These are phyloP conservation scores for Cardamine resedifolia DNA, from an alignment of 345 rosid species.

Conservation along the genomic window DNA sequence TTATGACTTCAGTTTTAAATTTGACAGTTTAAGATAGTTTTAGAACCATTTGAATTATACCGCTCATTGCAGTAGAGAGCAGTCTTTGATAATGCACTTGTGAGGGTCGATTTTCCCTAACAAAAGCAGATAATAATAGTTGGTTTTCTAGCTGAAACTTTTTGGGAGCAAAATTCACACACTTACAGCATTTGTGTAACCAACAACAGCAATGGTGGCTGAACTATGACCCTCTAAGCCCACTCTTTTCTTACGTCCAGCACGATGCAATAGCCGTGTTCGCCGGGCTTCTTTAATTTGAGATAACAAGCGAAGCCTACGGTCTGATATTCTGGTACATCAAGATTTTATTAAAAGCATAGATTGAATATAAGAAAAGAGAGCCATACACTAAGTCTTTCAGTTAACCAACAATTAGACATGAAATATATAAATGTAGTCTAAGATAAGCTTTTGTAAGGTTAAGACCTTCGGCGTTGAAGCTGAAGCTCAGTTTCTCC, in stretches of 20 bases:
- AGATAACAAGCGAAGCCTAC: slow-evolving; percentile 57
- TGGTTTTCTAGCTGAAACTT: slow-evolving; percentile 3
- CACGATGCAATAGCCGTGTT: slow-evolving; percentile 83
- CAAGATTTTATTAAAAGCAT: slow-evolving; percentile 6
- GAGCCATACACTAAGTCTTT: background rate
- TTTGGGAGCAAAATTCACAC: slow-evolving; percentile 13
- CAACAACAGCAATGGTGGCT: slow-evolving; percentile 89
- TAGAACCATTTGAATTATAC: slow-evolving; percentile 42
- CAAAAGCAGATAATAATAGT: slow-evolving; percentile 4
- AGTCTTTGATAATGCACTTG: slow-evolving; percentile 64
- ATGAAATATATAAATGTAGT: background rate
- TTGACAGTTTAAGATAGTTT: slow-evolving; percentile 3
- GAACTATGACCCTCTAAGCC: slow-evolving; percentile 50
- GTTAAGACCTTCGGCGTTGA: slow-evolving; percentile 68
- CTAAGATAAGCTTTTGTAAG: background rate
- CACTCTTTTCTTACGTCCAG: slow-evolving; percentile 67
- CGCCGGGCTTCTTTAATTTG: slow-evolving; percentile 85
- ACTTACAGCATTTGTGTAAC: slow-evolving; percentile 97
- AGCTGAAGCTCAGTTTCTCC: slow-evolving; percentile 99
- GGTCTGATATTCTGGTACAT: slow-evolving; percentile 65
- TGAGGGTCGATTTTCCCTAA: slow-evolving; percentile 92
- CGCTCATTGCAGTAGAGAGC: slow-evolving; percentile 81
- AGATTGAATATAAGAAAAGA: slow-evolving; percentile 4
- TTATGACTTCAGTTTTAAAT: slow-evolving; percentile 9
- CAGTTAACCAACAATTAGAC: background rate